These are phyloP conservation scores for Periconia digitata DNA, from an alignment of 2,329 filamentous ascomycete species.

Conservation along the genomic window DNA sequence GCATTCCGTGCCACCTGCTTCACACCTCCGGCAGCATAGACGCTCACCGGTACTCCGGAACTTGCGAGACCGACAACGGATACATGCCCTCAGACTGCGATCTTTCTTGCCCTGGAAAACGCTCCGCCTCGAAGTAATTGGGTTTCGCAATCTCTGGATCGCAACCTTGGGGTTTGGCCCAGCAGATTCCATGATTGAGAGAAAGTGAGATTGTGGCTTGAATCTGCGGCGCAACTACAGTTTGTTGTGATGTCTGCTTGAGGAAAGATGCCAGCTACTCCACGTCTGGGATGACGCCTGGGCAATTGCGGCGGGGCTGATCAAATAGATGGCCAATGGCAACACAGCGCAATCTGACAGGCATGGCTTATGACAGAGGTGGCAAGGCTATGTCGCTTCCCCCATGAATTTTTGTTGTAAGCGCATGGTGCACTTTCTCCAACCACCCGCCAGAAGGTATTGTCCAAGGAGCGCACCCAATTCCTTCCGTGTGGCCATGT, in stretches of 20 bases:
- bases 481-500: too few species aligned
- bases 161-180: background rate
- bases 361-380: too few species aligned
- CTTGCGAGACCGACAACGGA: slow-evolving; percentile 31
- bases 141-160: background rate
- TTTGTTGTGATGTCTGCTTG: background rate
- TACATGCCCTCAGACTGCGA: slow-evolving; percentile 17
- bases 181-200: background rate
- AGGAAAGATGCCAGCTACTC: background rate
- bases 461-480: too few species aligned
- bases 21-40: slow-evolving; percentile 35
- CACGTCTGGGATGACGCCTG: background rate
- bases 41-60: slow-evolving; percentile 38
- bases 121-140: background rate
- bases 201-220: background rate
- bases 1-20: slow-evolving; percentile 25
- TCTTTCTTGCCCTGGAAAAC: background rate
- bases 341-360: too few species aligned
- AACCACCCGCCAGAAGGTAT: too few species aligned
- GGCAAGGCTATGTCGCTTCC: too few species aligned
- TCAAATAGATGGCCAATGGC: background rate
- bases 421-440: too few species aligned
- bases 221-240: background rate
- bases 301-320: background rate
- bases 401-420: too few species aligned